Evolutionary conservation across 2,329 filamentous ascomycete species (phyloP).

Genomic region (Neospermospora avenae): DNA sequence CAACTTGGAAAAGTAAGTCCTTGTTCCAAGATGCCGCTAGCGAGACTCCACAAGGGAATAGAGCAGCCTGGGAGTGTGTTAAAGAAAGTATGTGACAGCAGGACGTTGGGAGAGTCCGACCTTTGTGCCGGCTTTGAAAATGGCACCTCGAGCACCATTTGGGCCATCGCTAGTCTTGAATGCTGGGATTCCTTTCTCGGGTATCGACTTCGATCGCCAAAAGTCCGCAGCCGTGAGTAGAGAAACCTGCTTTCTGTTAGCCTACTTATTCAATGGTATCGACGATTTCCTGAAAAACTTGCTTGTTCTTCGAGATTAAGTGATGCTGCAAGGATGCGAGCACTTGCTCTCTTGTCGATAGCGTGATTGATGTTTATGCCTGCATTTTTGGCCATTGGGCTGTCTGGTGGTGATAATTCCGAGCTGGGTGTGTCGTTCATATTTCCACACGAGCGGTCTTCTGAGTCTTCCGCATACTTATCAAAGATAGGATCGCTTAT

Average conservation of each 20-base stretch:
- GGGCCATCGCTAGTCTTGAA: conserved; percentile 68
- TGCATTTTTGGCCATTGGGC: conserved; percentile 22
- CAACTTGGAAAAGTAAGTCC: conserved; percentile 65
- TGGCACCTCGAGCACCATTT: conserved; percentile 65
- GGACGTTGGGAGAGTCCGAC: conserved; percentile 35
- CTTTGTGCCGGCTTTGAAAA: conserved; percentile 66
- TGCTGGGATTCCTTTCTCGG: conserved; percentile 59
- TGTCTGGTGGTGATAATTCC: conserved; percentile 30
- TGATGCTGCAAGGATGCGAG: conserved; percentile 28
- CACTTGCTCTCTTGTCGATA: conserved; percentile 22
- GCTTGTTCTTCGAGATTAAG: conserved; percentile 36
- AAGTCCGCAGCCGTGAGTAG: conserved; percentile 62
- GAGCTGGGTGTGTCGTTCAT: conserved; percentile 29
- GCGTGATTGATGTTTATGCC: conserved; percentile 13
- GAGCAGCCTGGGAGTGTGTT: conserved; percentile 54
- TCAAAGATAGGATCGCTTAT: conserved; percentile 29
- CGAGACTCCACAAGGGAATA: conserved; percentile 76
- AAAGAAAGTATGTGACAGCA: background rate
- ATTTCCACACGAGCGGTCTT: conserved; percentile 25
- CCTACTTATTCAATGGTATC: background rate
- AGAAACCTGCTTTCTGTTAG: conserved; percentile 45
- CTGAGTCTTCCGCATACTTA: conserved; percentile 25
- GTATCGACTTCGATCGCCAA: conserved; percentile 65
- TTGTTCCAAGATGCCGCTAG: conserved; percentile 78
- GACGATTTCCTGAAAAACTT: background rate